Base-by-base conservation (phyloP, 1,284 basidiomycete species). In the Anthracocystis walkeri region DNA sequence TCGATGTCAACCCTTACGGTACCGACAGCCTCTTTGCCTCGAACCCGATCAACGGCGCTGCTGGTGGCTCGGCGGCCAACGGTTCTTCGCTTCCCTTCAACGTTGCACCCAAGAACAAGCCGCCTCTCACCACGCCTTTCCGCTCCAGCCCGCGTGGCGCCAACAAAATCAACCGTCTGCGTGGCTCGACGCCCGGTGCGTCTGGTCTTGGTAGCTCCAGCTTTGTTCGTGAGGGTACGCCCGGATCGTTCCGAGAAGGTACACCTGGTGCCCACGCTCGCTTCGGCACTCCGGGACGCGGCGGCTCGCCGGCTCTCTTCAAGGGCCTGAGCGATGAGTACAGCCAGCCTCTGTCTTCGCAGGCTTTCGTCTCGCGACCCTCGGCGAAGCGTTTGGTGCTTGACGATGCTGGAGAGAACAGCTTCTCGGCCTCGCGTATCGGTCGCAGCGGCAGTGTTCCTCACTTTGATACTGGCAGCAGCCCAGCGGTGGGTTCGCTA, bases 341-440 rank as follows among this genome's bases (percentile, higher is more conserved):
- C 58, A 78, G 66, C 49, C 77, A 64, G 64, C 59, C 73, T 33
- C 65, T 81, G 33, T 74, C 78, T 53, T 77, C 88, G 20, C 87
- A 89, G 73, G 92, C 87, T 86, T 94, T 82, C 87, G 90, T 80
- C 88, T 92, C 77, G 23, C 89, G 92, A 42, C 90, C 92, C 63
- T 97, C 93, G 84, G 93, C 97, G 70, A 99, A 98, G 89, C 96
- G 97, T 85, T 90, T 99, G 58, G 91, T 95, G 42, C 86, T 98
- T 62, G 92, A 95, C 82, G 79, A 82, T 38, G 58, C 65, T 0
- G 65, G 61, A 31, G 65, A 76, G 41, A 68, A 65, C 54, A 72
- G 72, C 50, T 74, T 71, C 58, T 64, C 68, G 20, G 58, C 65
- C 11, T 66, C 65, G 33, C 66, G 78, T 25, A 57, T 69, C 54